Conservation (phyloP, 306 rosid species). For the Betula pendula region DNA sequence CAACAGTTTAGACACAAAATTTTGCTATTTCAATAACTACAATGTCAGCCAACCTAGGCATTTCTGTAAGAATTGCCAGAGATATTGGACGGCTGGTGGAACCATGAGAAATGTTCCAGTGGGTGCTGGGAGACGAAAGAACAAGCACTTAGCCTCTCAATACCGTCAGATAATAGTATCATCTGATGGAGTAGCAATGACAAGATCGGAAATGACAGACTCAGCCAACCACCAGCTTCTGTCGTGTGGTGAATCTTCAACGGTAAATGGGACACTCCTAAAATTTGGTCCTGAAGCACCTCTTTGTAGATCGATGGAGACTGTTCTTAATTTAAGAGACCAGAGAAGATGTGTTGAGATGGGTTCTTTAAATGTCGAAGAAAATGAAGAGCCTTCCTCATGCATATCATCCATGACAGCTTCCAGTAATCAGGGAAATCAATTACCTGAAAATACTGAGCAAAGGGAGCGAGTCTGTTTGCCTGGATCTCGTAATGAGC, state of each 20-base stretch:
- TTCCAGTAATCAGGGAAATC: constrained; percentile 33
- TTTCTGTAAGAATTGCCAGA: constrained; percentile 77
- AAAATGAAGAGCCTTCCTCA: constrained; percentile 40
- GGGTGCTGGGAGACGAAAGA: constrained; percentile 75
- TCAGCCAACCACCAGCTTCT: constrained; percentile 31
- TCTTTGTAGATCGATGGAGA: constrained; percentile 49
- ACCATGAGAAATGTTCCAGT: constrained; percentile 72
- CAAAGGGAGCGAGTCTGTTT: constrained; percentile 18
- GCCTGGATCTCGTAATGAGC: constrained; percentile 22
- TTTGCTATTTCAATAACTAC: constrained; percentile 80
- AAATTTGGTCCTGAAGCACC: constrained; percentile 60
- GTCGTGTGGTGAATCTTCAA: constrained; percentile 30
- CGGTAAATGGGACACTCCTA: constrained; percentile 40
- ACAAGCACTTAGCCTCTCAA: constrained; percentile 67
- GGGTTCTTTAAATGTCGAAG: constrained; percentile 28
- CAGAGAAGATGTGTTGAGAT: constrained; percentile 33
- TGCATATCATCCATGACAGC: constrained; percentile 41
- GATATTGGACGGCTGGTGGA: constrained; percentile 91
- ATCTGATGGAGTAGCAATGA: constrained; percentile 40
- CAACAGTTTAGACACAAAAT: constrained; percentile 67
- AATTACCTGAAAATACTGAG: constrained; percentile 26
- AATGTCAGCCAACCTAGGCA: constrained; percentile 84
- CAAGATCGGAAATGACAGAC: constrained; percentile 38
- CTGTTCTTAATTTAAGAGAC: constrained; percentile 47
- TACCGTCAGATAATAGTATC: constrained; percentile 49